These are phyloP conservation scores for Trypanosoma cruzi DNA, from an alignment of 208 protist species.

Conservation along the genomic window DNA sequence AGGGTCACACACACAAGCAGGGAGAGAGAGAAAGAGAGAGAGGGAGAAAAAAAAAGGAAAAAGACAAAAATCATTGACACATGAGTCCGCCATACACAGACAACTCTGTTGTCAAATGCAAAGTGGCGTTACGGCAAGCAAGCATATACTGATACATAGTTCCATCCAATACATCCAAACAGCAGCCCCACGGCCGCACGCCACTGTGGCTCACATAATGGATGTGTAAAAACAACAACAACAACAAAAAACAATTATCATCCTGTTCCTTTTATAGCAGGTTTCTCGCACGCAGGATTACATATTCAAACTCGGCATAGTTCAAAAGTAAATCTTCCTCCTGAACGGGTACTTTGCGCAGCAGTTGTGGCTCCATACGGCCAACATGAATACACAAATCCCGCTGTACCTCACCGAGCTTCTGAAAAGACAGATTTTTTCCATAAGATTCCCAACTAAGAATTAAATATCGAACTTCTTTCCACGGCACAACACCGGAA, in stretches of 20 bases:
- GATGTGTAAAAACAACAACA: not conserved
- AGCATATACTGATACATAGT: not conserved
- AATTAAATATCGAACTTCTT: constrained; percentile 65
- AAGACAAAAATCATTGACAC: not conserved
- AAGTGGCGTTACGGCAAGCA: not conserved
- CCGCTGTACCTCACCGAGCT: constrained; percentile 55
- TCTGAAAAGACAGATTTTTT: constrained; percentile 47
- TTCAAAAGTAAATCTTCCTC: constrained; percentile 70
- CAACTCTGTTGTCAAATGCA: not conserved
- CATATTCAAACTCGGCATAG: constrained; percentile 75
- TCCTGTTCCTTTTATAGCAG: constrained; percentile 28
- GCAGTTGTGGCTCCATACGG: constrained; percentile 48
- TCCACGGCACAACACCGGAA: constrained; percentile 58
- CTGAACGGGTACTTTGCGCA: constrained; percentile 58
- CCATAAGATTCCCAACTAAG: constrained; percentile 55
- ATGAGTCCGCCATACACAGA: not conserved
- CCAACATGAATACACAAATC: constrained; percentile 59
- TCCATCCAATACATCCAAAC: not conserved
- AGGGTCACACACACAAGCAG: not conserved
- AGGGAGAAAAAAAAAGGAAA: not conserved
- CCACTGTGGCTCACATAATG: not conserved
- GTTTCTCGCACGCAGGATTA: constrained; percentile 54
- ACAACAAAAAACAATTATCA: constrained; percentile 3
- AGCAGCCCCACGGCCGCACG: not conserved
- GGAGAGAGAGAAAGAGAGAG: not conserved